phyloP scores from a whole-genome alignment of 441 rosid species.

The Gossypium schwendimanii region DNA sequence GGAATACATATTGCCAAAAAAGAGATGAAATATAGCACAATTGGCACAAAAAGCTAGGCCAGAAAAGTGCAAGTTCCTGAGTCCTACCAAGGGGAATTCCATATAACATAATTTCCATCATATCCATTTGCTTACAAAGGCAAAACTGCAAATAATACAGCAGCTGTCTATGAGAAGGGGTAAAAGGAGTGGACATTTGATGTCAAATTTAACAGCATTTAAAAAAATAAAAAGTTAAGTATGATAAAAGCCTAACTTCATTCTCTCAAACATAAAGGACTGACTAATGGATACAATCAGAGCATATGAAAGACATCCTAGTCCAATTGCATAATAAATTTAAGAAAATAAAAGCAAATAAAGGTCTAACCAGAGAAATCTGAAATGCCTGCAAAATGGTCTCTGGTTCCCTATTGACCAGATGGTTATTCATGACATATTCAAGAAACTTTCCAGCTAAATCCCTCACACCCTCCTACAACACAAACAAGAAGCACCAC shows the following conservation, averaged over 20 bases:
- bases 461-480: conserved; percentile 61
- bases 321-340: conserved; percentile 3
- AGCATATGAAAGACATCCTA: neutral
- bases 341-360: neutral
- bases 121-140: neutral
- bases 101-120: neutral
- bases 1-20: neutral
- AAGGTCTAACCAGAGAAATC: conserved; percentile 65
- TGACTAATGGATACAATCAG: neutral
- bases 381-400: conserved; percentile 74
- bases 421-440: conserved; percentile 69
- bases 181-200: neutral
- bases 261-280: neutral
- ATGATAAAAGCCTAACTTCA: neutral
- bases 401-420: conserved; percentile 46
- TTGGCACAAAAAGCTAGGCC: neutral
- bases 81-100: neutral
- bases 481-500: neutral
- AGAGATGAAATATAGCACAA: neutral
- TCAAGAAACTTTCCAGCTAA: conserved; percentile 54
- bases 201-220: neutral
- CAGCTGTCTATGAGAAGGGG: neutral
- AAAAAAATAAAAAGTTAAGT: neutral
- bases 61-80: neutral
- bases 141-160: neutral